Evolutionary conservation across 352 stramenopile species (phyloP), one percentile per base, ranked within the genome.

Genomic region (Blastocystis sp.): DNA sequence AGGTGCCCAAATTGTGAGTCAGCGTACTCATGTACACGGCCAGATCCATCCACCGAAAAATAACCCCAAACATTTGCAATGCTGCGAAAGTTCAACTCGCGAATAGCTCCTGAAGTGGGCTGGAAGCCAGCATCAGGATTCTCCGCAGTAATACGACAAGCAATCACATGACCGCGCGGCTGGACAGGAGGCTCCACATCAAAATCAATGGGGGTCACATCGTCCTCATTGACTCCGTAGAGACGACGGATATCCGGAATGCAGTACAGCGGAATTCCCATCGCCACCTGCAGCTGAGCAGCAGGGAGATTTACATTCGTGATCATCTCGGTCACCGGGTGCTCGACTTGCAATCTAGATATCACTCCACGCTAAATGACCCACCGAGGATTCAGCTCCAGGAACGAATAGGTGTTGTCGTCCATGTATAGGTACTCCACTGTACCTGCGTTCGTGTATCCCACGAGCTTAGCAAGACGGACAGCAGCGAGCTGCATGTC

Each of bases 351-450:
- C 50, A 89, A 50, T 59, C 78, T 73, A 79, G 26, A 16, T 68
- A 39, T 7, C 6, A 62, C 34, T 8, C 5, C 7, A 11, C 30
- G 18, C 7, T 39, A 20, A 9, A 89, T 9, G 6, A 89, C 45
- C 4, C n/a, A 93, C 89, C 98, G 94, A 26, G 98, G 97, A 93
- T 99, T 99, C 41, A 99, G 94, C 93, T 99, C 98, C 47, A 99
- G 92, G 92, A 99, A 99, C 93, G 98, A 99, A 92, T 99, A 99
- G 90, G 96, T 94, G 20, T 95, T 90, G 69, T 95, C 90, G 91
- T 99, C 96, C 37, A 95, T 98, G 92, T 98, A 99, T 7, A 99
- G 93, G 92, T 99, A 99, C 93, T 99, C 98, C 41, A 99, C 97
- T 4, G 98, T 99, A 73, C 97, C 98, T 18, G 97, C 97, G 93